Percentiles rank a stretch among this genome's conserved stretches.
phyloP scores from a whole-genome alignment of 495 filamentous ascomycete genomes.

The Aspergillus bridgeri region DNA sequence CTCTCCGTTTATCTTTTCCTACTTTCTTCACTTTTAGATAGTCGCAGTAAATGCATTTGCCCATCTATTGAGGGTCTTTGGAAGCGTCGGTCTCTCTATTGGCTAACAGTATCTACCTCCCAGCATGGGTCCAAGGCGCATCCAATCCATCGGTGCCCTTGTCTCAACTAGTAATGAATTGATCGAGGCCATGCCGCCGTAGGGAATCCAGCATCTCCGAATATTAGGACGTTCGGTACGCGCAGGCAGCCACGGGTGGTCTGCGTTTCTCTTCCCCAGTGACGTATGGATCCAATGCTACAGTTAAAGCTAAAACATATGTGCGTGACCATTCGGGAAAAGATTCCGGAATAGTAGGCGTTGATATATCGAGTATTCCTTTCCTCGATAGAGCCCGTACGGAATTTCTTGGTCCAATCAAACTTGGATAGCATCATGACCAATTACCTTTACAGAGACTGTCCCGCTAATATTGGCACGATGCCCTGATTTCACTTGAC shows the following conservation, averaged over 20 bases:
- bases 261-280: constrained; percentile 44
- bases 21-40: not conserved
- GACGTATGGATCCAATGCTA: constrained; percentile 8
- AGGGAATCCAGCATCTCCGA: constrained; percentile 38
- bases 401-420: not conserved
- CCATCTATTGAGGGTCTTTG: not conserved
- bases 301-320: constrained; percentile 17
- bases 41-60: not conserved
- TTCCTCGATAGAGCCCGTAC: constrained; percentile 4
- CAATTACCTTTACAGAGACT: constrained; percentile 19
- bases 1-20: not conserved
- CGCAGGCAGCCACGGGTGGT: constrained; percentile 40
- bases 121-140: not conserved
- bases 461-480: constrained; percentile 16
- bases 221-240: constrained; percentile 50
- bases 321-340: constrained; percentile 9
- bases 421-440: not conserved
- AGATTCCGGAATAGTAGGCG: not conserved
- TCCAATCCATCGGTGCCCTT: constrained; percentile 1
- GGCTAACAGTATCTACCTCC: not conserved
- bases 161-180: constrained; percentile 28
- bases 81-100: not conserved
- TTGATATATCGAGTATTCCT: not conserved
- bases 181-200: constrained; percentile 44
- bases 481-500: constrained; percentile 23